Base-by-base conservation (phyloP, 805 yeast genomes). In the Metschnikowia colocasiae region DNA sequence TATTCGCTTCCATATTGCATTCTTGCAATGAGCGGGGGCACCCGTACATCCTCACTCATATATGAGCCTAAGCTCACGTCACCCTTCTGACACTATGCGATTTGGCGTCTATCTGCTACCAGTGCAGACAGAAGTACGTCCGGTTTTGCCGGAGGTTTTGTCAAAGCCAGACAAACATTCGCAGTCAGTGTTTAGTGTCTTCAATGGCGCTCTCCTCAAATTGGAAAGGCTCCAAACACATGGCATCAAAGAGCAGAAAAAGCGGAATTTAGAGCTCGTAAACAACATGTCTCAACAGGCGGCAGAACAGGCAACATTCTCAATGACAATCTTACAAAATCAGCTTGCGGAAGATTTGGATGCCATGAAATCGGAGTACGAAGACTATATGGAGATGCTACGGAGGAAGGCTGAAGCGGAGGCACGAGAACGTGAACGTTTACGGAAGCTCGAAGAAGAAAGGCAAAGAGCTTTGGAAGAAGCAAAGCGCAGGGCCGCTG, bases 401-500 rank as follows among this genome's bases (percentile, higher is more conserved):
- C 18, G 26, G 20, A 22, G 16, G 12, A 40, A 22, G 22, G 42
- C 34, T 16, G 37, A 40, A 15, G 32, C 40, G n/a, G 30, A 30
- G 22, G 33, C 20, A 27, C 40, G 30, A 27, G 42, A 39, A 13
- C 42, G 33, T 4, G 26, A 39, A 19, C 42, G 42, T 20, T 39
- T 39, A 34, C 23, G 25, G 12, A 39, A 39, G 9, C 32, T 39
- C 9, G 54, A 51, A 29, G 46, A 50, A 20, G 53, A 50, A 32
- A 31, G 32, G 15, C 36, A 49, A 59, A 49, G 51, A 54, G 46
- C 56, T 37, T 20, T 31, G 30, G 43, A 35, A 40, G 31, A 25
- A 41, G 47, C 43, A 19, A 50, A 31, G 18, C 37, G 52, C 30
- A 45, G 44, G 16, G 49, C 49, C 3, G 44, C 48, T 55, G 67